Evolutionary conservation across 495 filamentous ascomycete genomes (phyloP), one percentile per base, ranked within the genome.

Genomic region (Daldinia bambusicola): DNA sequence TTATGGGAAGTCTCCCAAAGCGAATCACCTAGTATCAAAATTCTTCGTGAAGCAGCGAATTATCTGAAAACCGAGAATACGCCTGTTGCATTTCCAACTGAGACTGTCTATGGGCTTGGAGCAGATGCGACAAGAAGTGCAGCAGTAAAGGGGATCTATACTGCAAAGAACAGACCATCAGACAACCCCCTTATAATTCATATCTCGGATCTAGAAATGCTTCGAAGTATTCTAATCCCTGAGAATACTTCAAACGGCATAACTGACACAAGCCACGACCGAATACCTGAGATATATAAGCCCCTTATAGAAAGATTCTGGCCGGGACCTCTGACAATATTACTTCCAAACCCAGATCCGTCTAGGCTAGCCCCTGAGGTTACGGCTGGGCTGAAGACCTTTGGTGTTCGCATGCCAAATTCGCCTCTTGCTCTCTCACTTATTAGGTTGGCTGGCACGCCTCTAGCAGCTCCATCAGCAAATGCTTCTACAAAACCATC

Each of bases 151-250:
- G 93, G 92, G 6, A 99, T 99, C 72, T 99, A 94, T 79, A 82
- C 85, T 14, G 94, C 93, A 7, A 99, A 99, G 80, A 90, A 91
- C 56, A 82, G 95, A 51, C 95, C 95, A 14, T 89, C 89, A 5
- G 95, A 99, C 78, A 99, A 99, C 76, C 95, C 95, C 0, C 84
- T 99, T 63, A 99, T 99, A 68, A 87, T 98, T 16, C 95, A 99
- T 76, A 81, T 99, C 51, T 88, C 89, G 72, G 96, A 95, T 32
- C 80, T 98, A 5, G 77, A 83, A 6, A 95, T 97, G 87, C 84
- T 99, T 30, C 83, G 89, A 51, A 74, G 77, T n/a, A 74, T 96
- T 5, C 82, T 96, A 10, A 18, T 60, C 31, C 74, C 78, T 18
- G 31, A 57, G 10, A 45, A 72, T 14, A n/a, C 63, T 61, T 52